phyloP scores from a whole-genome alignment of 108 stramenopile species.

The Cyclostephanos invisitatus region DNA sequence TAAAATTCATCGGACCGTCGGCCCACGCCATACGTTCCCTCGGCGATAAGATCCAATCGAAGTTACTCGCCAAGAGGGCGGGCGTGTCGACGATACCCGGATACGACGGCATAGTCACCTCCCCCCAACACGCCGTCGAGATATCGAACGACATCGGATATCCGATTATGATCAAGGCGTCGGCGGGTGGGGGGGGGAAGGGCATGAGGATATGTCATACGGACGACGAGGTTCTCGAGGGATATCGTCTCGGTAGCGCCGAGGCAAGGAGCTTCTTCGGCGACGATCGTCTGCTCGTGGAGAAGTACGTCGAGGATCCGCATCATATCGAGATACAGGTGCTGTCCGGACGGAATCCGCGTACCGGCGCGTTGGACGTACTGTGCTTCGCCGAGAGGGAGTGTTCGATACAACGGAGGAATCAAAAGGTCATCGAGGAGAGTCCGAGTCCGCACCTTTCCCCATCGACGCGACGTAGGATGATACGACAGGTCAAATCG shows the following conservation, averaged over 20 bases:
- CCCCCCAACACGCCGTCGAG: slow-evolving; percentile 55
- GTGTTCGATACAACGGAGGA: slow-evolving; percentile 94
- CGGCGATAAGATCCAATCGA: slow-evolving; percentile 94
- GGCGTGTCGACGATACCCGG: slow-evolving; percentile 94
- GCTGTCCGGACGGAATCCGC: slow-evolving; percentile 67
- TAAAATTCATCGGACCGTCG: slow-evolving; percentile 92
- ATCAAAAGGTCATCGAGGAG: slow-evolving; percentile 99
- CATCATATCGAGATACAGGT: slow-evolving; percentile 99
- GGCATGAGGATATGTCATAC: slow-evolving; percentile 96
- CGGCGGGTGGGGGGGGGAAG: slow-evolving; percentile 97
- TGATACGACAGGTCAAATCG: slow-evolving; percentile 87
- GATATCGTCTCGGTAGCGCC: slow-evolving; percentile 77
- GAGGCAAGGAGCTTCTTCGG: slow-evolving; percentile 93
- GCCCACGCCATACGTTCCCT: slow-evolving; percentile 84
- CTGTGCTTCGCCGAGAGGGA: slow-evolving; percentile 94
- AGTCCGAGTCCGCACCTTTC: slow-evolving; percentile 75
- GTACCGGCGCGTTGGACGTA: slow-evolving; percentile 59
- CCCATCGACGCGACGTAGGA: slow-evolving; percentile 68
- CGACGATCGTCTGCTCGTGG: slow-evolving; percentile 93
- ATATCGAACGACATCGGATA: slow-evolving; percentile 94
- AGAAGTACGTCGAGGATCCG: slow-evolving; percentile 95
- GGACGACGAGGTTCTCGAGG: slow-evolving; percentile 76
- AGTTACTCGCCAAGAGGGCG: slow-evolving; percentile 88
- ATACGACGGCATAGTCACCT: slow-evolving; percentile 66
- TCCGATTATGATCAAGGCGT: slow-evolving; percentile 98